phyloP scores from a whole-genome alignment of 2,329 filamentous ascomycete genomes.

The Ceratocystis papillata region DNA sequence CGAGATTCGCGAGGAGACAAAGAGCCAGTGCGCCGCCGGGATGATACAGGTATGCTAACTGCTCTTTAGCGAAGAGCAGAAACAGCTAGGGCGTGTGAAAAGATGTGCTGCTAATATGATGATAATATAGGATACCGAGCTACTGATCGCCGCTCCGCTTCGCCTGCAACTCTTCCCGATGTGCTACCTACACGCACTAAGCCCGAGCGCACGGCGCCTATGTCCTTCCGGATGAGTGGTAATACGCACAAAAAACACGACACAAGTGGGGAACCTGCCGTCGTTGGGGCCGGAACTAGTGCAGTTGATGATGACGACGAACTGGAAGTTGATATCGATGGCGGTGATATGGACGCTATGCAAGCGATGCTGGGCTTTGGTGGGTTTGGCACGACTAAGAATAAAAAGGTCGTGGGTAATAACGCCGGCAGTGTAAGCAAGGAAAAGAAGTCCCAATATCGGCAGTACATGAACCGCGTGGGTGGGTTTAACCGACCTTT shows the following conservation, averaged over 20 bases:
- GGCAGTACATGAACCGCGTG: conserved; percentile 89
- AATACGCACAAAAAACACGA: conserved; percentile 23
- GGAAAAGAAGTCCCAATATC: conserved; percentile 88
- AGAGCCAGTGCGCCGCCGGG: conserved; percentile 5
- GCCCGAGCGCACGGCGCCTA: conserved; percentile 26
- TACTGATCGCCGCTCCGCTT: conserved; percentile 33
- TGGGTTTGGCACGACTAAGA: conserved; percentile 75
- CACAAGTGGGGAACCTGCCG: conserved; percentile 17
- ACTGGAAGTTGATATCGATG: conserved; percentile 45
- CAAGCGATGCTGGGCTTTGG: conserved; percentile 82
- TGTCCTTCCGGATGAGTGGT: conserved; percentile 32
- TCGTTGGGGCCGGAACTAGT: conserved; percentile 23
- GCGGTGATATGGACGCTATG: conserved; percentile 64
- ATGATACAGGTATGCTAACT: conserved; percentile 25
- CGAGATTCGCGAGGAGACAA: conserved; percentile 21
- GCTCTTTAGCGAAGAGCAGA: too few relatives aligned
- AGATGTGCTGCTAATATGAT: too few relatives aligned
- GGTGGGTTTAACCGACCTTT: conserved; percentile 74
- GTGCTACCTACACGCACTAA: conserved; percentile 33
- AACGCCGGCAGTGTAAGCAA: conserved; percentile 71
- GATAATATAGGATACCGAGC: conserved; percentile 20
- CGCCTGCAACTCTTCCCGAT: conserved; percentile 26
- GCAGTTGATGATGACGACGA: conserved; percentile 35
- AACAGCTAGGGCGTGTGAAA: too few relatives aligned
- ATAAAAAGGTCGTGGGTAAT: conserved; percentile 80